Base-by-base conservation (phyloP, 345 rosid genomes). In the Gossypium rotundifolium region DNA sequence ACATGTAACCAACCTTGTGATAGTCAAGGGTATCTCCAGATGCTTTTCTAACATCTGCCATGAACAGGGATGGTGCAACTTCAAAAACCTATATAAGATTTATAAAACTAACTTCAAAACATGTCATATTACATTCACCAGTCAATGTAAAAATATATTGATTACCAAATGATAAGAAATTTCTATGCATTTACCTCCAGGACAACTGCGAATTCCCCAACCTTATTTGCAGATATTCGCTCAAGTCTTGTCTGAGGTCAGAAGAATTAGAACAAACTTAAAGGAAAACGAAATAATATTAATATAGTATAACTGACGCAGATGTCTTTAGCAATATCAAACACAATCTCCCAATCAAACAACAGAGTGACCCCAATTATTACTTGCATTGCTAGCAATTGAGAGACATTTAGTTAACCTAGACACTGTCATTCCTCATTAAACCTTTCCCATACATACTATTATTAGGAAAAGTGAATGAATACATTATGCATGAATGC, bases 61-160 rank as follows among this genome's bases (percentile, higher is more conserved):
- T 92, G 90, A 91, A 92, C 70, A 95, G 93, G 3, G 93, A 85
- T 16, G 94, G 95, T 23, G 97, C 99, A 76, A 94, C 97, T 87
- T 95, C 96, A 73, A 69, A 95, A 72, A 91, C 83, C 99, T 95
- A 71, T 1, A 61, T 18, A 45, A 16, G 46, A 75, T 59, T n/a
- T 2, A 55, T 25, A 38, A 71, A 70, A 60, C 23, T 7, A 20
- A 25, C 16, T 77, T 62, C 51, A 67, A 71, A 59, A 64, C 13
- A 9, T 52, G 59, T 17, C 18, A 17, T 13, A 17, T 38, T 54
- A 64, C 23, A 16, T 17, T 51, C 57, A 69, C 45, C 22, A 9
- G 44, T 22, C 33, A 48, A 49, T n/a, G 58, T 53, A 65, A 62
- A 60, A 49, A 58, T 22, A 7, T n/a, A 79, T 64, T 53, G 49